Evolutionary conservation across 176 grass and related monocot species (phyloP).

Genomic region (Triticum monococcum): DNA sequence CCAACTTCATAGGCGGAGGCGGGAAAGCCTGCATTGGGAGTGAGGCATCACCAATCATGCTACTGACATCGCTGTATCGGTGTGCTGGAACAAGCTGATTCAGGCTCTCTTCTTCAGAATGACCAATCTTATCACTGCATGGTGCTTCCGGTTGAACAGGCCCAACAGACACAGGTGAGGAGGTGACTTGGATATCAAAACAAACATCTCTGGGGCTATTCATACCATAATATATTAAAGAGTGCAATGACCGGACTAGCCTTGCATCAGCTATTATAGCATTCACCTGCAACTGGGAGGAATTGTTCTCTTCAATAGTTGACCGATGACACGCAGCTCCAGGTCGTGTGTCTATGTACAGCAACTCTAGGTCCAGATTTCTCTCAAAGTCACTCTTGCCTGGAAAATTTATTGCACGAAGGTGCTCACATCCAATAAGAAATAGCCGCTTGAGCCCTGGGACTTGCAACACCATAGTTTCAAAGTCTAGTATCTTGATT

Average conservation of each 20-base stretch:
- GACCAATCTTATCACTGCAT: not conserved
- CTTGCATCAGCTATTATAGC: not conserved
- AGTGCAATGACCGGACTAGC: not conserved
- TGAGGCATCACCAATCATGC: not conserved
- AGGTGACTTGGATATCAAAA: not conserved
- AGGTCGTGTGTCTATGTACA: conserved; percentile 21
- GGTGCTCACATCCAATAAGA: not conserved
- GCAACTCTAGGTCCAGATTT: not conserved
- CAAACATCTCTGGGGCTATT: not conserved
- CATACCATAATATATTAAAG: not conserved
- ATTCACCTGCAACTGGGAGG: not conserved
- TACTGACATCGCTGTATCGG: not conserved
- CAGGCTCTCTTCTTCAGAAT: not conserved
- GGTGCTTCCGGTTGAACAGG: not conserved
- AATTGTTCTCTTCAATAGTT: not conserved
- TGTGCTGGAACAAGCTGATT: not conserved
- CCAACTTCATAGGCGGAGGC: not conserved
- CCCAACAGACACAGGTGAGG: not conserved
- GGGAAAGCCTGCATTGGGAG: not conserved
- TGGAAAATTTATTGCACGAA: not conserved
- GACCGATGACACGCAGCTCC: not conserved
- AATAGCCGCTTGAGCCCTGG: not conserved
- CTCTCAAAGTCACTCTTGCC: not conserved
- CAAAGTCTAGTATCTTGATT: not conserved
- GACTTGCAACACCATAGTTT: not conserved